Base-by-base conservation (phyloP, 345 rosid species). In the Camelina laxa region DNA sequence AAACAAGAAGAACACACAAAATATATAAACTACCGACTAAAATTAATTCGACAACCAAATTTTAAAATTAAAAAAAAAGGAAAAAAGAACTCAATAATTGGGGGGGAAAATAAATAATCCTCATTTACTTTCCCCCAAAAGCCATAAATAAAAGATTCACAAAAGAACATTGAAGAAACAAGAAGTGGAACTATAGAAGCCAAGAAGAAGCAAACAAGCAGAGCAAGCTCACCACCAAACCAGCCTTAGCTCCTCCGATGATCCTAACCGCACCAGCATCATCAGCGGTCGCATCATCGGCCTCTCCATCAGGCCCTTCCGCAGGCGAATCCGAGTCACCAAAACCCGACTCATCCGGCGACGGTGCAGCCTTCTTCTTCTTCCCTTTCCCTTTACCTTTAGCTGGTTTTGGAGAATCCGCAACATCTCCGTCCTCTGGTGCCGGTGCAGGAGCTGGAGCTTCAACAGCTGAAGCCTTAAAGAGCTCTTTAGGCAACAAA, bases 401-500 rank as follows among this genome's bases (percentile, higher is more conserved):
- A 36, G 80, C 64, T 2, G 84, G 69, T 81, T 84, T 85, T 2
- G 97, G 97, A 2, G 97, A 77, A 56, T 88, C 87, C 0, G 93
- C 95, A 0, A 68, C 87, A 80, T 72, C 74, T 9, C 83, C 92
- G 1, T 73, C 81, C 33, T 67, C 81, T 0, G 81, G 81, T 16
- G 77, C 81, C 0, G 97, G 98, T 14, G 96, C 90, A 0, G 94
- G 89, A 30, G 96, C 87, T 0, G 96, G 97, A 16, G 92, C 79
- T 9, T 88, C 91, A 19, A 89, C 73, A 30, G 84, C 86, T 0
- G 93, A 88, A 10, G 76, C 84, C 73, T 89, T 87, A 76, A 89
- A 96, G 77, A 95, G 70, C 82, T 95, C 99, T 16, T 55, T 79
- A 19, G 99, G 94, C 80, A 90, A 36, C 77, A 96, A 79, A 45